A percentile compares a stretch with the other conserved stretches of the same genome.
Evolutionary conservation across 2,329 filamentous ascomycete genomes (phyloP).

Genomic region (Botrytis medusae): DNA sequence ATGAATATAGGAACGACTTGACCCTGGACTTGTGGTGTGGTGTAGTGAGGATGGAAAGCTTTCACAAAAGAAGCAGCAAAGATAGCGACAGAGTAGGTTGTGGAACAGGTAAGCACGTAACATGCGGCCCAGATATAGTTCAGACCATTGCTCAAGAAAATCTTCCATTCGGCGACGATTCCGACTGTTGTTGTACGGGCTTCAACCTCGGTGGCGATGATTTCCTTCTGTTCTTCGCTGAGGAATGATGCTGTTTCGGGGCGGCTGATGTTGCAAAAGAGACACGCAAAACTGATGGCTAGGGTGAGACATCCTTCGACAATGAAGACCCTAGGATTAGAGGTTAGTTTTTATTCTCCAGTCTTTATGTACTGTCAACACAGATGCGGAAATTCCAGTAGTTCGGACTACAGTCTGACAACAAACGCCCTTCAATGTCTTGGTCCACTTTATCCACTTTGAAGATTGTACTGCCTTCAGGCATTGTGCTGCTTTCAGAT

Average conservation of each 20-base stretch:
- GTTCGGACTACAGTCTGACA: neutral
- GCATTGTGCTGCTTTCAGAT: neutral
- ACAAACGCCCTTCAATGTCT: neutral
- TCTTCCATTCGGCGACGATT: conserved; percentile 57
- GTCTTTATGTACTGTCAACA: neutral
- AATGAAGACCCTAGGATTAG: conserved; percentile 47
- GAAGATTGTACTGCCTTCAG: neutral
- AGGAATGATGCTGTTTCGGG: conserved; percentile 26
- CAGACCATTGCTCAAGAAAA: conserved; percentile 60
- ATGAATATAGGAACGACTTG: conserved; percentile 45
- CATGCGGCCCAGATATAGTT: conserved; percentile 49
- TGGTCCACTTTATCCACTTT: neutral
- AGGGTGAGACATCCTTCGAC: conserved; percentile 50
- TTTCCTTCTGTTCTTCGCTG: conserved; percentile 43
- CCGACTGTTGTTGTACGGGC: conserved; percentile 61
- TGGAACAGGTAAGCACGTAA: conserved; percentile 46
- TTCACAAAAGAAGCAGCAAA: conserved; percentile 62
- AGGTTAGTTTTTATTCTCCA: neutral
- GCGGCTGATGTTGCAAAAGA: conserved; percentile 37
- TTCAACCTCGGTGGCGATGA: conserved; percentile 39
- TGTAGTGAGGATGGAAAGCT: conserved; percentile 68
- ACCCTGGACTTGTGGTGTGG: conserved; percentile 54
- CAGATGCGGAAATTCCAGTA: neutral
- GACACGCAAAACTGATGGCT: conserved; percentile 45
- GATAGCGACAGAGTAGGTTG: conserved; percentile 54